These are phyloP conservation scores for Mycena floridula DNA, from an alignment of 768 basidiomycete genomes.

Conservation along the genomic window DNA sequence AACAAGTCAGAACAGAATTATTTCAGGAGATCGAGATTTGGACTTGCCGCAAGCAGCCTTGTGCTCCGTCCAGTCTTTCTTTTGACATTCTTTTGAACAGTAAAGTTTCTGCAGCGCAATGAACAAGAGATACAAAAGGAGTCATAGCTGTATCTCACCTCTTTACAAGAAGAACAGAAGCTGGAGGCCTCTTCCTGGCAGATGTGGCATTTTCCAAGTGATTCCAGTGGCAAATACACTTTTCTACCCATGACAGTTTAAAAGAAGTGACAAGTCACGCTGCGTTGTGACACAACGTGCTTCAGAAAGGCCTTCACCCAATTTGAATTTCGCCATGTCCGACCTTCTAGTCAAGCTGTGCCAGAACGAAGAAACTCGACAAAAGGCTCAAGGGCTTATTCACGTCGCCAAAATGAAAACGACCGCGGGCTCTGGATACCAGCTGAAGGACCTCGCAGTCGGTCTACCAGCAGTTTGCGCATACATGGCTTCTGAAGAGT, in stretches of 20 bases:
- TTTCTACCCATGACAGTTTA: too few species aligned
- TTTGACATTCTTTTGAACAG: constrained; percentile 27
- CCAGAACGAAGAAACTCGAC: background rate
- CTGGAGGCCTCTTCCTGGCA: constrained; percentile 7
- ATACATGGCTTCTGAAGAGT: background rate
- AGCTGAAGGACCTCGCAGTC: background rate
- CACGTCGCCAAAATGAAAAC: background rate
- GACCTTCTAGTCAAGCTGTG: background rate
- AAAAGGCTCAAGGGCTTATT: background rate
- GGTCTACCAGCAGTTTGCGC: background rate
- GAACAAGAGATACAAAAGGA: background rate
- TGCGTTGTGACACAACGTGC: too few species aligned
- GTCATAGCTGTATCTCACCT: constrained; percentile 10
- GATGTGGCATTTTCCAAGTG: constrained; percentile 11
- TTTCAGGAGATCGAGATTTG: background rate
- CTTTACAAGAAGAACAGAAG: constrained; percentile 15
- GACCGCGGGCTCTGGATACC: background rate
- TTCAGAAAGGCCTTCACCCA: too few species aligned
- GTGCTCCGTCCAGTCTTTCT: constrained; percentile 23
- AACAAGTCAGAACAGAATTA: background rate
- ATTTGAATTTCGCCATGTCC: too few species aligned
- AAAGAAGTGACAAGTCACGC: too few species aligned
- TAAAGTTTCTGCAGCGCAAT: constrained; percentile 17
- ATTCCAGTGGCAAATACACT: constrained; percentile 15
- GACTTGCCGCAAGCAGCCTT: constrained; percentile 21